phyloP scores from a whole-genome alignment of 441 rosid species.

The Aquilaria agallochum region DNA sequence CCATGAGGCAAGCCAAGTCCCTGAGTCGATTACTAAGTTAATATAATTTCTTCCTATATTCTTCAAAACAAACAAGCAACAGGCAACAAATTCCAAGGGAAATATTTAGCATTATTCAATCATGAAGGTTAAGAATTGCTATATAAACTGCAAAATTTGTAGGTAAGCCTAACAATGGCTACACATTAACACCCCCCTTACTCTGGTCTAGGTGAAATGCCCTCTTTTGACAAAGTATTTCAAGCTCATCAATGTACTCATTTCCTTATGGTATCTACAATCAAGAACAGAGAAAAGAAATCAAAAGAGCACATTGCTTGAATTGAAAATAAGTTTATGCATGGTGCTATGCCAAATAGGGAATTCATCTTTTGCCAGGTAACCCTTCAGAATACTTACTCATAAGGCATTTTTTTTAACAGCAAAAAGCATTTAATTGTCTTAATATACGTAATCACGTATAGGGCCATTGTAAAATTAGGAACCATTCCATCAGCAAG shows the following conservation, averaged over 20 bases:
- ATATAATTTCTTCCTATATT: constrained; percentile 1
- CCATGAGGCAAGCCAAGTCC: constrained; percentile 95
- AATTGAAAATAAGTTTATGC: too few relatives aligned
- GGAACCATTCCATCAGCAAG: too few relatives aligned
- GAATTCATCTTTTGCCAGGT: constrained; percentile 80
- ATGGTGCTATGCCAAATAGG: neutral
- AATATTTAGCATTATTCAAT: constrained; percentile 66
- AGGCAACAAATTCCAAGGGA: neutral
- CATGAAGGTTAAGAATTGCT: constrained; percentile 78
- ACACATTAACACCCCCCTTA: constrained; percentile 93
- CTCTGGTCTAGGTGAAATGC: constrained; percentile 72
- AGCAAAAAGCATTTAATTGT: too few relatives aligned
- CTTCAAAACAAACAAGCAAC: neutral
- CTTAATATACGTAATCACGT: too few relatives aligned
- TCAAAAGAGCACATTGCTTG: neutral
- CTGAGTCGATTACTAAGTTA: constrained; percentile 22
- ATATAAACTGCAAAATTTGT: constrained; percentile 93
- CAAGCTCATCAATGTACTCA: constrained; percentile 84
- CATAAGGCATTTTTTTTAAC: too few relatives aligned
- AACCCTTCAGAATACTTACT: constrained; percentile 94
- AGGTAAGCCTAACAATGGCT: constrained; percentile 94
- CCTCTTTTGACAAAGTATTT: constrained; percentile 76
- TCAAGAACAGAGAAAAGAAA: constrained; percentile 6
- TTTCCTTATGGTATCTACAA: constrained; percentile 89
- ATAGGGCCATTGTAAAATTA: too few relatives aligned